A percentile compares a stretch with the other conserved stretches of the same genome.
These are phyloP conservation scores for Rhodofomes roseus DNA, from an alignment of 1,284 basidiomycete species.

Conservation along the genomic window DNA sequence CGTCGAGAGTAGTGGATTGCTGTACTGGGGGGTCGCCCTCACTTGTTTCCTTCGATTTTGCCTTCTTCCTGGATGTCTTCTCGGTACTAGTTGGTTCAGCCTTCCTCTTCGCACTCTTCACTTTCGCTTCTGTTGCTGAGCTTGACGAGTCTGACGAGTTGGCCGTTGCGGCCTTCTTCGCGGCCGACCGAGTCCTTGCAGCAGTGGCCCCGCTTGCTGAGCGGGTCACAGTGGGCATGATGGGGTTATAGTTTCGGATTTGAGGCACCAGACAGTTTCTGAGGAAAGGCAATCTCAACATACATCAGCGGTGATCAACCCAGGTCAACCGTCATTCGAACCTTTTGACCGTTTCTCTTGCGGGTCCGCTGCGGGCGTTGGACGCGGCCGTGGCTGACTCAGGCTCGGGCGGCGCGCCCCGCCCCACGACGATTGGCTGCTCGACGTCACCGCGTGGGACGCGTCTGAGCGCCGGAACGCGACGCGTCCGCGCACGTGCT, in stretches of 20 bases:
- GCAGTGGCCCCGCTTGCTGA: conserved; percentile 32
- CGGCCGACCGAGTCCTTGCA: conserved; percentile 5
- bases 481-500: conserved; percentile 1
- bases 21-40: background rate
- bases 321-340: background rate
- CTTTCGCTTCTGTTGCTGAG: conserved; percentile 1
- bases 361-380: background rate
- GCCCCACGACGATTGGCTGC: background rate
- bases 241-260: background rate
- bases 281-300: background rate
- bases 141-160: background rate
- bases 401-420: background rate
- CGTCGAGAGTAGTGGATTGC: background rate
- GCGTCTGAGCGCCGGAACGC: background rate
- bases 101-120: conserved; percentile 20
- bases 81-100: conserved; percentile 6
- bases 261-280: background rate
- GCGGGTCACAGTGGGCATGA: conserved; percentile 32
- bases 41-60: background rate
- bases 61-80: conserved; percentile 14
- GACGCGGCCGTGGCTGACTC: background rate
- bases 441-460: background rate
- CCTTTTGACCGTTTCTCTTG: background rate
- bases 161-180: conserved; percentile 6
- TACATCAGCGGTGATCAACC: background rate